phyloP scores from a whole-genome alignment of 2,329 filamentous ascomycete species.

The Hymenoscyphus scutula region DNA sequence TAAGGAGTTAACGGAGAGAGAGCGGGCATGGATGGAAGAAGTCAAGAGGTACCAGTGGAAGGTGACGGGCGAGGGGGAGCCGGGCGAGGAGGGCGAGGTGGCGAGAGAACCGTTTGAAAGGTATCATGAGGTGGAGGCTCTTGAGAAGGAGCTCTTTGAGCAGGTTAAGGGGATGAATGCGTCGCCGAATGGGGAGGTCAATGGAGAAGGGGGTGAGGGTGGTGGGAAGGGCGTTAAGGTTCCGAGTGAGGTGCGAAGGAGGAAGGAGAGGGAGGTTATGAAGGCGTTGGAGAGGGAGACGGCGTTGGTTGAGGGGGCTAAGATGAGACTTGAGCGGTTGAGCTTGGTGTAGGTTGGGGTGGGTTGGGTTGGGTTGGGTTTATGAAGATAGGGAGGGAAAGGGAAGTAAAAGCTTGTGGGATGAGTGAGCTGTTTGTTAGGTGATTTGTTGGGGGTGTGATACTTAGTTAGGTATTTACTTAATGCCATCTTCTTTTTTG shows the following conservation, averaged over 20 bases:
- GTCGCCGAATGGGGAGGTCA: conserved; percentile 39
- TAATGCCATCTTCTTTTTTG: no score
- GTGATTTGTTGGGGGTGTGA: background rate
- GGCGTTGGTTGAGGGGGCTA: conserved; percentile 66
- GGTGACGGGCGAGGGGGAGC: conserved; percentile 29
- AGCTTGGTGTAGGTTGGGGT: conserved; percentile 23
- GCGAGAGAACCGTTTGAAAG: conserved; percentile 53
- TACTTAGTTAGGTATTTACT: background rate
- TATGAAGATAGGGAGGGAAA: background rate
- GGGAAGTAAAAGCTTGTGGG: background rate
- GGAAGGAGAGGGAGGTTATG: conserved; percentile 63
- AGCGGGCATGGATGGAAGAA: conserved; percentile 58
- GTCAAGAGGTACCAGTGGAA: conserved; percentile 44
- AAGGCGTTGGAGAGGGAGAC: conserved; percentile 63
- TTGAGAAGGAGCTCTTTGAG: conserved; percentile 41
- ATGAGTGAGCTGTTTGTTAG: background rate
- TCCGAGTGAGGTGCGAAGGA: conserved; percentile 58
- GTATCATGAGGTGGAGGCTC: conserved; percentile 44
- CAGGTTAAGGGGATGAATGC: conserved; percentile 37
- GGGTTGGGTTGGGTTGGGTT: background rate
- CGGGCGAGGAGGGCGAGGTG: conserved; percentile 7
- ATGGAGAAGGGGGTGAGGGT: conserved; percentile 25
- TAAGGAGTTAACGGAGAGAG: conserved; percentile 60
- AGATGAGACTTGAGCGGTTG: conserved; percentile 58
- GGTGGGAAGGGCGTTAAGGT: conserved; percentile 39